Evolutionary conservation across 257 asterid species (phyloP).

Genomic region (Solanum megistacrolobum): DNA sequence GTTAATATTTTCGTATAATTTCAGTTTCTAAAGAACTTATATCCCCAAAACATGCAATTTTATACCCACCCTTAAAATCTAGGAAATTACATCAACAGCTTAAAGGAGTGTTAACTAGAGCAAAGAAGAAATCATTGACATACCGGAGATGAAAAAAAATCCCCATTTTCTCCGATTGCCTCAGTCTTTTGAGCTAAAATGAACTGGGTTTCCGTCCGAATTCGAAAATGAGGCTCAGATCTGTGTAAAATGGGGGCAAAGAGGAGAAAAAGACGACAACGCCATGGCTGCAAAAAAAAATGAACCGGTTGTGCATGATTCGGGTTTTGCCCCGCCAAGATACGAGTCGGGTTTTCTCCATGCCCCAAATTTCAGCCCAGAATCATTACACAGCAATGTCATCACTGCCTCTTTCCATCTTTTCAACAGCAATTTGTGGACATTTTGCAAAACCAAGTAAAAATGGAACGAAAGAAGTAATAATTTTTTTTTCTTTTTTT

Average conservation of each 20-base stretch:
- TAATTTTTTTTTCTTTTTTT: not conserved
- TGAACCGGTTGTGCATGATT: not conserved
- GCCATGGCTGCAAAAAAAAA: not conserved
- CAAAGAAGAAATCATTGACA: not conserved
- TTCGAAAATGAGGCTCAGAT: not conserved
- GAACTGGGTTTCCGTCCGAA: not conserved
- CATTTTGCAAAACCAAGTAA: not conserved
- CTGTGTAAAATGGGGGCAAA: not conserved
- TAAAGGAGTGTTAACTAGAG: not conserved
- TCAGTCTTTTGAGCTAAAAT: not conserved
- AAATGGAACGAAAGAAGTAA: not conserved
- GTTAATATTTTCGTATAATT: not conserved
- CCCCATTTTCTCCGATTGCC: not conserved
- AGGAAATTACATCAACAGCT: not conserved
- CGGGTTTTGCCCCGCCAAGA: not conserved
- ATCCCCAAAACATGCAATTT: not conserved
- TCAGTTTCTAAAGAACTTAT: not conserved
- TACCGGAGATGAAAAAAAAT: not conserved
- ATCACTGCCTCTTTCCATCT: not conserved
- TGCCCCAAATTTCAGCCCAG: not conserved
- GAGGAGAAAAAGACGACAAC: not conserved
- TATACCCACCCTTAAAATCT: not conserved
- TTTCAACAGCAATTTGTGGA: not conserved
- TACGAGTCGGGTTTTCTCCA: not conserved
- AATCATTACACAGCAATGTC: not conserved